phyloP scores from a whole-genome alignment of 768 basidiomycete genomes.

The Neoboletus subvelutipes region DNA sequence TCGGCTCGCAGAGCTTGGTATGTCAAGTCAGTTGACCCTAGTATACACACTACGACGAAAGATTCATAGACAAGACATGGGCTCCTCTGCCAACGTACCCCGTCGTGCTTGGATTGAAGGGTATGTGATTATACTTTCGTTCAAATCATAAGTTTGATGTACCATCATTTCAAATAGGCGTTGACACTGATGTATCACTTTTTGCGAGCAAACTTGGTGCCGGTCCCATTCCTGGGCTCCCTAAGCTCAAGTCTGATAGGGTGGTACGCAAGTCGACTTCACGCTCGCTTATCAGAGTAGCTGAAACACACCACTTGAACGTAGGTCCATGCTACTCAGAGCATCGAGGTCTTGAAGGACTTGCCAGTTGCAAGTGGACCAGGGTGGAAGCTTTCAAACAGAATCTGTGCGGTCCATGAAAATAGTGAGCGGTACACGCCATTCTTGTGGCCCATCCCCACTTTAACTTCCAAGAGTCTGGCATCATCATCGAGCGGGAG shows the following conservation, averaged over 20 bases:
- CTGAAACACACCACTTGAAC: not conserved
- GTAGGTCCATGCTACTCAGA: conserved; percentile 78
- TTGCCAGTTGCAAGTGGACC: conserved; percentile 72
- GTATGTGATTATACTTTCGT: conserved; percentile 24
- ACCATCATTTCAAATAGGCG: conserved; percentile 35
- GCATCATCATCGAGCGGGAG: conserved; percentile 70
- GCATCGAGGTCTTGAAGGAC: conserved; percentile 76
- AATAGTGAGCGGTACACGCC: conserved; percentile 57
- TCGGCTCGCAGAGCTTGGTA: conserved; percentile 49
- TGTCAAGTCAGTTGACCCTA: not conserved
- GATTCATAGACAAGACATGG: conserved; percentile 57
- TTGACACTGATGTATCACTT: conserved; percentile 63
- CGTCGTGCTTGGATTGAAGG: conserved; percentile 74
- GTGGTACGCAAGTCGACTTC: conserved; percentile 45
- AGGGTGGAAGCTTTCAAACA: conserved; percentile 73
- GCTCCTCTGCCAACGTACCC: conserved; percentile 84
- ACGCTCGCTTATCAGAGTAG: not conserved
- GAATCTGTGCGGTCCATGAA: conserved; percentile 71
- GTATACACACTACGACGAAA: not conserved
- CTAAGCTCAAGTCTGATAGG: conserved; percentile 65
- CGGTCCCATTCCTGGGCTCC: conserved; percentile 60
- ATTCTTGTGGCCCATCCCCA: not conserved
- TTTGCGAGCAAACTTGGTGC: conserved; percentile 51
- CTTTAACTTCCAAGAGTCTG: conserved; percentile 51
- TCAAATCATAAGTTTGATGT: not conserved